Base-by-base conservation (phyloP, 2,329 filamentous ascomycete species). In the Alternaria sp. region DNA sequence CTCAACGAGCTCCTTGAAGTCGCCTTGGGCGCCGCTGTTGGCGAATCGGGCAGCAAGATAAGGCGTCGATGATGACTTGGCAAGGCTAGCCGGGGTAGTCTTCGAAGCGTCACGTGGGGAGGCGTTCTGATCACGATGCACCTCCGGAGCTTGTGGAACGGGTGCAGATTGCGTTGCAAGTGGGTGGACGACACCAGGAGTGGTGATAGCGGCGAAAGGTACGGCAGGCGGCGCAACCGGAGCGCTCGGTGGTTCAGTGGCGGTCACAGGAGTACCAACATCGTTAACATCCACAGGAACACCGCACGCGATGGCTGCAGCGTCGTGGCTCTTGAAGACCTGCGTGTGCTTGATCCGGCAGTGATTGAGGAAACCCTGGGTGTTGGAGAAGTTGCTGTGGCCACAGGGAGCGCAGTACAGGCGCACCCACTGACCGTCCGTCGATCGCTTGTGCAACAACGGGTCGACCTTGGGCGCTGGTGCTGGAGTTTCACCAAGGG, bases 281-380 rank as follows among this genome's bases (percentile, higher is more conserved):
- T 91, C 89, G 67, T 91, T 87, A 66, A 88, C 84, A 71, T 97
- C 92, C 62, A 97, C 88, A 12, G 91, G 89, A 70, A 94, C 90
- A 56, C 96, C 96, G 71, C 93, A 96, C 63, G 92, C 91, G 60
- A 94, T 87, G 33, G 95, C 96, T 66, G 96, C 96, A 75, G 94
- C 93, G 79, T 98, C 95, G 75, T 99, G 96, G 72, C 93, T 97
- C 82, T 97, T 95, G 84, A 94, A 98, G 68, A 96, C 94, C 63
- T 93, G 88, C 77, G 91, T 92, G 82, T 99, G 96, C 25, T 94
- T 94, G 73, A 99, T 98, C 61, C 96, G 93, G 78, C 95, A 98
- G 78, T 99, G 96, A 77, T 99, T 99, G 83, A 99, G 96, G 82
- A 98, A 98, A n/a, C 96, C 96, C 80, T 98, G 96, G 0, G 94